These are phyloP conservation scores for Penicillium decumbens DNA, from an alignment of 2,329 filamentous ascomycete species.

Conservation along the genomic window DNA sequence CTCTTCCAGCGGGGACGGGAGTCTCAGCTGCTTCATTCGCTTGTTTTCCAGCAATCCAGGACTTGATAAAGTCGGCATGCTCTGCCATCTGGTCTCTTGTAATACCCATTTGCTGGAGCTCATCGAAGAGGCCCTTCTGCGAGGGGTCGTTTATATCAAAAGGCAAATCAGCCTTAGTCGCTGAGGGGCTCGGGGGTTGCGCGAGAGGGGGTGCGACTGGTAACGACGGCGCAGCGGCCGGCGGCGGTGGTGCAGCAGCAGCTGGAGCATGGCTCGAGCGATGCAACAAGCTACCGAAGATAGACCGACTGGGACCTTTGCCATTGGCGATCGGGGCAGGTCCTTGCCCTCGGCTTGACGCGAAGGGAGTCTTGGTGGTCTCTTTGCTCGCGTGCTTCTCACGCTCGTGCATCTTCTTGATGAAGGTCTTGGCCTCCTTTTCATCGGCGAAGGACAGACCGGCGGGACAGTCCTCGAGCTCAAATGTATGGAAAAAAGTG, in stretches of 20 bases:
- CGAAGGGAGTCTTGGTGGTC: conserved; percentile 72
- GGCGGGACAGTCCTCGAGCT: conserved; percentile 86
- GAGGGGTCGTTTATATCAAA: conserved; percentile 61
- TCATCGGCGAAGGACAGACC: conserved; percentile 91
- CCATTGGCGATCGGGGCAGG: conserved; percentile 42
- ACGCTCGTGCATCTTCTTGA: conserved; percentile 94
- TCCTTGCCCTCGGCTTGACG: conserved; percentile 47
- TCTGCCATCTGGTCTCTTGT: conserved; percentile 64
- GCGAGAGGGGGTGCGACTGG: conserved; percentile 29
- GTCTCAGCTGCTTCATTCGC: conserved; percentile 39
- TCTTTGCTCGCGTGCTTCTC: conserved; percentile 93
- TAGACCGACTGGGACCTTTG: conserved; percentile 49
- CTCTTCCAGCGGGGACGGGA: conserved; percentile 40
- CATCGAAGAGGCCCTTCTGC: conserved; percentile 57
- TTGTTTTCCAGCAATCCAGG: conserved; percentile 62
- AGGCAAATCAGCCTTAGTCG: conserved; percentile 38
- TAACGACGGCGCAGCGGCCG: conserved; percentile 27
- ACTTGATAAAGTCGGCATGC: conserved; percentile 64
- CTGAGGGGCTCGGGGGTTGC: conserved; percentile 22
- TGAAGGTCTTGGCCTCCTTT: conserved; percentile 94
- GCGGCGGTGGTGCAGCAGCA: conserved; percentile 28
- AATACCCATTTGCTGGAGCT: conserved; percentile 61
- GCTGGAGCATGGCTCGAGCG: conserved; percentile 44
- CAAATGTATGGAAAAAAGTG: conserved; percentile 96
- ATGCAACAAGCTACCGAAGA: conserved; percentile 49